These are phyloP conservation scores for Poa annua DNA, from an alignment of 176 grass and related monocot species.

Conservation along the genomic window DNA sequence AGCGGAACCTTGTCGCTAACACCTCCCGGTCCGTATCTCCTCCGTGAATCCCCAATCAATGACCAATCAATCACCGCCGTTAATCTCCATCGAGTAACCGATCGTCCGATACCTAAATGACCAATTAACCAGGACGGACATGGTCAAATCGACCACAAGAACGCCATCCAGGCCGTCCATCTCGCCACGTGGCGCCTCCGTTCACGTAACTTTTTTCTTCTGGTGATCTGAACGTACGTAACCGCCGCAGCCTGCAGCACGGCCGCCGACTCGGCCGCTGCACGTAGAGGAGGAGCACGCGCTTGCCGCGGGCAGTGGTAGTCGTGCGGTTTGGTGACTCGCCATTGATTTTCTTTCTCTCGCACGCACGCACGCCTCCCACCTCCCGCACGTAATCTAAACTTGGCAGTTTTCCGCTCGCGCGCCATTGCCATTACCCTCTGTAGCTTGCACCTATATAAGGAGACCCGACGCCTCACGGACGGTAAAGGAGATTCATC, in stretches of 20 bases:
- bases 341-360: background rate
- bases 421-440: background rate
- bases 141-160: background rate
- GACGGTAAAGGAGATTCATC: background rate
- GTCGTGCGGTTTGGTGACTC: constrained; percentile 39
- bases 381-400: constrained; percentile 39
- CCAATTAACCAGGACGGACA: background rate
- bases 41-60: background rate
- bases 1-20: background rate
- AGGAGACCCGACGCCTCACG: background rate
- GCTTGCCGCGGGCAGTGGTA: background rate
- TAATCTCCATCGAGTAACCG: background rate
- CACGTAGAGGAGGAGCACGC: background rate
- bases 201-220: background rate
- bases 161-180: constrained; percentile 21
- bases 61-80: background rate
- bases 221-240: constrained; percentile 35
- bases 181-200: background rate
- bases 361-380: background rate
- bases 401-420: background rate
- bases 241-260: constrained; percentile 18
- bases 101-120: too few species aligned
- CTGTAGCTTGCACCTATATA: constrained; percentile 35
- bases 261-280: background rate
- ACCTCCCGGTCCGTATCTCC: background rate